Evolutionary conservation across 2,329 filamentous ascomycete species (phyloP), one percentile per base, ranked within the genome.

Genomic region (Cordyceps javanica): DNA sequence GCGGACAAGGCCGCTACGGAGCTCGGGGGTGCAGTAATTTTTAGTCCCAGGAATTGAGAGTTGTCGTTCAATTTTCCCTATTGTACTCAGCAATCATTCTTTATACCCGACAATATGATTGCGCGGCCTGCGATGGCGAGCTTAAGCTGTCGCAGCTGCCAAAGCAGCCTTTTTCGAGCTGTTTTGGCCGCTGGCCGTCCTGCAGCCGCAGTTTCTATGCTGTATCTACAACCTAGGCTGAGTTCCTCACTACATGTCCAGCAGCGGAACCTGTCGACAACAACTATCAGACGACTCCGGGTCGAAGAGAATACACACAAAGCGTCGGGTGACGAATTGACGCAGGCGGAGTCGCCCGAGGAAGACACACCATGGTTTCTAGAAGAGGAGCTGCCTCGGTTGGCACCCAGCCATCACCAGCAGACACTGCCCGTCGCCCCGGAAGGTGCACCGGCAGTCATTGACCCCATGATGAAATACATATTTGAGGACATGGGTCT

Each of bases 401-500:
- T 83, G 60, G 72, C 78, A 0, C 73, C 77, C 5, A 72, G 75
- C 25, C 72, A 80, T n/a, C 75, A 75, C 60, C 72, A 73, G 41
- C 74, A 75, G 19, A 69, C 73, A 3, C 72, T 83, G 8, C 82
- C 81, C 19, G 75, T 75, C n/a, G 67, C 79, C 1, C 92, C 92
- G 0, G 73, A 79, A 2, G 79, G 86, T 58, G 76, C 91, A 0
- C 94, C 94, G 0, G 75, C 82, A 1, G 78, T 97, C 16, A 77
- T 97, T 5, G 73, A 82, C 26, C 81, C 86, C 3, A 78, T 97
- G 55, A 76, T 97, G 30, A 79, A 91, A 61, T 90, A 91, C 67
- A 79, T 91, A 2, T 91, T 90, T 7, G 83, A 92, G 60, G 89
- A 96, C 30, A 84, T 96, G 63, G 94, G 94, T 36, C 77, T 99